Evolutionary conservation across 192 early-diverging fungal species (phyloP), one percentile per base, ranked within the genome.

Genomic region (Phycomyces nitens): DNA sequence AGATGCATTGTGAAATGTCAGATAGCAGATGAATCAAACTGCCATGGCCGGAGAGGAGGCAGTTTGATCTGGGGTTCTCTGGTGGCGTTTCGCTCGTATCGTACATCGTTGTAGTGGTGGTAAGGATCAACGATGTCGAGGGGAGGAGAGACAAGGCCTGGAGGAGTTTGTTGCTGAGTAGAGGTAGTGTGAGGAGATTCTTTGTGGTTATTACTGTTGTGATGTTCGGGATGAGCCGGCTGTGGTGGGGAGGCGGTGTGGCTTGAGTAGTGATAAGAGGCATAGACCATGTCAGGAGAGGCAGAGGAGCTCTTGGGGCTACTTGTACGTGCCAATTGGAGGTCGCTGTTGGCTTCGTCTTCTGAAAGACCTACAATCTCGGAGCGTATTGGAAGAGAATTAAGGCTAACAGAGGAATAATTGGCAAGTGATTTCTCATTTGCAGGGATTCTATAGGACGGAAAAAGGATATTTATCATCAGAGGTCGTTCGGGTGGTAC

Each of bases 401-500:
- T 52, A 53, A 64, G 52, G 51, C 29, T 34, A 34, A 34, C 29
- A 34, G 7, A 34, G 29, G 2, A 11, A 47, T 18, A 47, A 18
- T 47, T 18, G 44, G 12, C 44, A 47, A 47, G 11, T 3, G 3
- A 47, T n/a, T 47, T n/a, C 42, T 8, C 7, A 51, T 54, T 39
- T 26, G 14, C n/a, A 41, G 38, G 53, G 53, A 39, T 27, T 9
- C 21, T 21, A 60, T 55, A 64, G 18, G 49, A 21, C 34, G 26
- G 54, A 63, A 68, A 72, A 73, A 73, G 71, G 71, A 73, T 73
- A 73, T 73, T 73, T 59, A 73, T 73, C 71, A 73, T 60, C 1
- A 65, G 53, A 23, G 71, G 65, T 56, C 71, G 52, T 22, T 73
- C 71, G 14, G 71, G 71, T 49, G 71, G 71, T 24, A 59, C 61